phyloP scores from a whole-genome alignment of 169 alveolate species.

The Eimeria necatrix region DNA sequence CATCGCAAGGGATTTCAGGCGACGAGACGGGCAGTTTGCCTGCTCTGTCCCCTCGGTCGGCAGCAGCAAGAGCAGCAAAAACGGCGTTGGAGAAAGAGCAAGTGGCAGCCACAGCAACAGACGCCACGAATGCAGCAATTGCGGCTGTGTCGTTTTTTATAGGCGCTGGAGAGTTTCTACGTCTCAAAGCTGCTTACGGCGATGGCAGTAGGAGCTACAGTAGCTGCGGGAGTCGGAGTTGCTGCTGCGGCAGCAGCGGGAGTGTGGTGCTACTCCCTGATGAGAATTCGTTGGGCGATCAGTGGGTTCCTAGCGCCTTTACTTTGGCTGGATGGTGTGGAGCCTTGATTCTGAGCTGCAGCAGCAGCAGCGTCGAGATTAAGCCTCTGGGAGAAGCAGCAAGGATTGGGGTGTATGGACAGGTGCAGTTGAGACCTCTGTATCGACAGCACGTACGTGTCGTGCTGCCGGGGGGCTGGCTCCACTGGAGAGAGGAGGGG shows the following conservation, averaged over 20 bases:
- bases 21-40: neutral
- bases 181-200: neutral
- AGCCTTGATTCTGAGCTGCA: constrained; percentile 27
- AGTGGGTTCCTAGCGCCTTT: constrained; percentile 28
- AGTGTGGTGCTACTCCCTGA: neutral
- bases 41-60: neutral
- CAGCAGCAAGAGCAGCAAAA: constrained; percentile 58
- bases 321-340: constrained; percentile 31
- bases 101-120: constrained; percentile 44
- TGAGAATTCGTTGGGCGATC: neutral
- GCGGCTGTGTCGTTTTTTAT: constrained; percentile 40
- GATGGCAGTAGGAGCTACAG: constrained; percentile 12
- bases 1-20: constrained; percentile 19
- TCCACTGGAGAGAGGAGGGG: constrained; percentile 75
- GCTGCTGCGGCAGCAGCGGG: neutral
- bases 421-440: constrained; percentile 27
- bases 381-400: constrained; percentile 67
- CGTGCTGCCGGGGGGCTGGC: constrained; percentile 75
- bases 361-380: constrained; percentile 57
- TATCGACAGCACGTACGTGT: constrained; percentile 73
- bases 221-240: constrained; percentile 43
- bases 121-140: constrained; percentile 29
- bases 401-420: constrained; percentile 49
- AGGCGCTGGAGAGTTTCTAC: neutral
- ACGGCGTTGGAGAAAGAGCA: neutral